Percentiles rank a stretch among this genome's conserved stretches.
Evolutionary conservation across 2,329 filamentous ascomycete genomes (phyloP).

Genomic region (Verticillium nonalfalfae): DNA sequence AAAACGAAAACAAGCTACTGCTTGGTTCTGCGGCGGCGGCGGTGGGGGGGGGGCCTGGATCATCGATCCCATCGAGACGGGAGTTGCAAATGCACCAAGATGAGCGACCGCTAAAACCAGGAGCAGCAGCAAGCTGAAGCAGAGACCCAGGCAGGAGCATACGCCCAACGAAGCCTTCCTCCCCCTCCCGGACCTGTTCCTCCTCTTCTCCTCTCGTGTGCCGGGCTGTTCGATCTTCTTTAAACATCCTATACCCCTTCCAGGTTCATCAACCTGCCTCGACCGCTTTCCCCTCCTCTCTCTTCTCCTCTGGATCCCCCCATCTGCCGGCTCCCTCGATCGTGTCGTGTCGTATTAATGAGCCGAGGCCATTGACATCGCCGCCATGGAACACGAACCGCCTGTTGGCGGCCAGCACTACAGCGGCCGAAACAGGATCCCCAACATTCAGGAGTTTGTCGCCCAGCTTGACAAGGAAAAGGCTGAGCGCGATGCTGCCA

Average conservation of each 20-base stretch:
- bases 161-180: background rate
- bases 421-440: constrained; percentile 76
- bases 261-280: too few relatives aligned
- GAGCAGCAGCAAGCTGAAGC: too few relatives aligned
- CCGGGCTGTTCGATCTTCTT: constrained; percentile 4
- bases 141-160: background rate
- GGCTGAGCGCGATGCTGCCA: constrained; percentile 62
- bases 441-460: constrained; percentile 81
- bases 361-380: background rate
- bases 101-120: too few relatives aligned
- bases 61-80: background rate
- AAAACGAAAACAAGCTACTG: background rate
- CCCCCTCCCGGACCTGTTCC: background rate
- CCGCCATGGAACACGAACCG: constrained; percentile 19
- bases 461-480: constrained; percentile 75
- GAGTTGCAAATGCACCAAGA: background rate
- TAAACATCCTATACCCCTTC: too few relatives aligned
- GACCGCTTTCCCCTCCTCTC: background rate
- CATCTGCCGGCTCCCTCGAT: background rate
- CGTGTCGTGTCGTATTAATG: background rate
- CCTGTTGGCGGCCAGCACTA: constrained; percentile 61
- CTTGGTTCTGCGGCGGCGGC: background rate
- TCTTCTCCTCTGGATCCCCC: background rate
- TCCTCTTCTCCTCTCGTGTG: background rate
- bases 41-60: background rate